phyloP scores from a whole-genome alignment of 495 filamentous ascomycete genomes.

The Mytilinidion resinicola region DNA sequence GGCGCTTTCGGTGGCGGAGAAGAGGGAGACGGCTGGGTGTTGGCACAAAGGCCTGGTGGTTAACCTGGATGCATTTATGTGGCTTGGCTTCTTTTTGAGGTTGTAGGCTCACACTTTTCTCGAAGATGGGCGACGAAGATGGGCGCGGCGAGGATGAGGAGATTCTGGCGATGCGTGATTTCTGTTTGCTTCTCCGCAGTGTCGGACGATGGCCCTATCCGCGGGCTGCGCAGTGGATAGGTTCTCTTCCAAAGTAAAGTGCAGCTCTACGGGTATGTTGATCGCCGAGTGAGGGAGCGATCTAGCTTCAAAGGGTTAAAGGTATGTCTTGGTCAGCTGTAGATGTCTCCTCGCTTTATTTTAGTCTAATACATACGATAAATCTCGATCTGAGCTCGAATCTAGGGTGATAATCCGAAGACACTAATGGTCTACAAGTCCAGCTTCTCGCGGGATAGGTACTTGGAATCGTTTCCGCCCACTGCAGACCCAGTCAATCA shows the following conservation, averaged over 20 bases:
- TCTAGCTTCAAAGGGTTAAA: background rate
- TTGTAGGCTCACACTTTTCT: background rate
- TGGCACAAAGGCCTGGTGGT: background rate
- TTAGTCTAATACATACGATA: no score
- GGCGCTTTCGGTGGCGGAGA: constrained; percentile 5
- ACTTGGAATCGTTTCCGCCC: constrained; percentile 1
- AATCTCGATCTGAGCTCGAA: no score
- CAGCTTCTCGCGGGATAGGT: background rate
- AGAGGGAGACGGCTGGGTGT: background rate
- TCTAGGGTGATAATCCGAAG: no score
- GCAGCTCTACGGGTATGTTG: background rate
- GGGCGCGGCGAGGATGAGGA: background rate
- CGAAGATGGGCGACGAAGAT: background rate
- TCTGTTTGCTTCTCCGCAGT: background rate
- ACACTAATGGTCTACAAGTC: background rate
- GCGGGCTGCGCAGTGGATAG: background rate
- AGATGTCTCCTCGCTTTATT: no score
- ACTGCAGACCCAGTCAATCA: constrained; percentile 2
- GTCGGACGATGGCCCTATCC: background rate
- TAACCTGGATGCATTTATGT: background rate
- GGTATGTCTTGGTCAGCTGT: background rate
- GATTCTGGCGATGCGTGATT: background rate
- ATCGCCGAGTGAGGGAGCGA: background rate
- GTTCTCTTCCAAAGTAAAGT: background rate
- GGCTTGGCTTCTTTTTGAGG: background rate